These are phyloP conservation scores for Oryza rufipogon DNA, from an alignment of 176 grass and related monocot genomes.

Conservation along the genomic window DNA sequence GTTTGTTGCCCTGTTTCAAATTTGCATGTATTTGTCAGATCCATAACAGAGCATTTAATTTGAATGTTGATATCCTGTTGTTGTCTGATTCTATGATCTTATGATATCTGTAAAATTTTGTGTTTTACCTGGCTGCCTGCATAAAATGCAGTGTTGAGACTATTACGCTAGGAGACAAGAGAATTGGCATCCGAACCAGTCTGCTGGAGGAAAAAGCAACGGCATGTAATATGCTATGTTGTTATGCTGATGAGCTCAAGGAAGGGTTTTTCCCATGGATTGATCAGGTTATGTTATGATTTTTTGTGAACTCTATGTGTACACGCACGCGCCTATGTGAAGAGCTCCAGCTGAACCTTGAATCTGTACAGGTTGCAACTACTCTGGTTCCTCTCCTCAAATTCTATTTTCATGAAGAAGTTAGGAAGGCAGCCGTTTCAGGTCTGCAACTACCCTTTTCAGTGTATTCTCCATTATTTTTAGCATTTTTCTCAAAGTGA, in stretches of 20 bases:
- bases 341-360: constrained; percentile 31
- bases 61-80: background rate
- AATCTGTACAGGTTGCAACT: constrained; percentile 67
- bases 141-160: constrained; percentile 67
- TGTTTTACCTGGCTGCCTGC: background rate
- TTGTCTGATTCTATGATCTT: background rate
- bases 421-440: constrained; percentile 81
- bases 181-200: constrained; percentile 77
- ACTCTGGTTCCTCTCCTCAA: constrained; percentile 82
- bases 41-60: constrained; percentile 9
- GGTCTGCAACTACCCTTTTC: constrained; percentile 41
- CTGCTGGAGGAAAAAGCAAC: constrained; percentile 87
- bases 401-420: constrained; percentile 92
- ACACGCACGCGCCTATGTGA: background rate
- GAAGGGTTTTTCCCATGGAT: constrained; percentile 96
- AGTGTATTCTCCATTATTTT: constrained; percentile 19
- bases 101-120: background rate
- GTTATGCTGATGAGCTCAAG: constrained; percentile 88
- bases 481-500: constrained; percentile 7
- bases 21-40: constrained; percentile 10
- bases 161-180: constrained; percentile 82
- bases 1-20: constrained; percentile 7
- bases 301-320: background rate
- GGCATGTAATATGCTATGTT: constrained; percentile 86
- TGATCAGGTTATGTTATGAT: constrained; percentile 62